phyloP scores from a whole-genome alignment of 495 filamentous ascomycete genomes.

The Thermothielavioides terrestris region DNA sequence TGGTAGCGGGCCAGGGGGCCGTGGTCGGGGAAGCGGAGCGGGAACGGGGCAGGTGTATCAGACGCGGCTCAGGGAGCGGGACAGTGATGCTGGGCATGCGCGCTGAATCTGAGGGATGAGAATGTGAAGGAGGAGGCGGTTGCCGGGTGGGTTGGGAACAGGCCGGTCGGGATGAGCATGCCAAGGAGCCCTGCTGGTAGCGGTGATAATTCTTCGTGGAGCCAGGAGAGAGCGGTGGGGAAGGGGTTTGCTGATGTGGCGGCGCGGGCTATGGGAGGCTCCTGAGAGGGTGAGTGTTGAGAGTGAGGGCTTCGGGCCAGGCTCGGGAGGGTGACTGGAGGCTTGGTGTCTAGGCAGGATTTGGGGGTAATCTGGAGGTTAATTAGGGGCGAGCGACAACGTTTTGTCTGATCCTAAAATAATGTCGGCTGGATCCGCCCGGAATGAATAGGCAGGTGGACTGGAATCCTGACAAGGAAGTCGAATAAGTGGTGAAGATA shows the following conservation, averaged over 20 bases:
- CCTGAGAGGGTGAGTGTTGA: not conserved
- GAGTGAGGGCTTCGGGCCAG: too few relatives aligned
- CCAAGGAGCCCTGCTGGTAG: not conserved
- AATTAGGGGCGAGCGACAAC: too few relatives aligned
- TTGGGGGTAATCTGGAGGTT: too few relatives aligned
- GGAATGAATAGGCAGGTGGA: too few relatives aligned
- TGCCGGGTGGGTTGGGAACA: not conserved
- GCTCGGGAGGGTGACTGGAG: too few relatives aligned
- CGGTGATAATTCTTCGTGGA: not conserved
- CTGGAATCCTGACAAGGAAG: too few relatives aligned
- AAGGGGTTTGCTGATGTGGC: constrained; percentile 16
- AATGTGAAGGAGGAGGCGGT: not conserved
- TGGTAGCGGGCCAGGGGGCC: not conserved
- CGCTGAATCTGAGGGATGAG: not conserved
- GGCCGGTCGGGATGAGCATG: not conserved
- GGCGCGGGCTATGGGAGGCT: constrained; percentile 7
- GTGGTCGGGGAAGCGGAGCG: not conserved
- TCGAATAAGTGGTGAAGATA: too few relatives aligned
- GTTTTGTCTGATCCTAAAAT: too few relatives aligned
- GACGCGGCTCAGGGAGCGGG: not conserved
- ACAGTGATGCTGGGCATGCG: not conserved
- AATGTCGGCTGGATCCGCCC: too few relatives aligned
- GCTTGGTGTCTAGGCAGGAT: too few relatives aligned
- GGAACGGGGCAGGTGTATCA: constrained; percentile 1
- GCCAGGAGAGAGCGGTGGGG: not conserved